Percentiles rank a stretch among this genome's conserved stretches.
Conservation (phyloP, 306 rosid genomes). For the Nissolia schottii region DNA sequence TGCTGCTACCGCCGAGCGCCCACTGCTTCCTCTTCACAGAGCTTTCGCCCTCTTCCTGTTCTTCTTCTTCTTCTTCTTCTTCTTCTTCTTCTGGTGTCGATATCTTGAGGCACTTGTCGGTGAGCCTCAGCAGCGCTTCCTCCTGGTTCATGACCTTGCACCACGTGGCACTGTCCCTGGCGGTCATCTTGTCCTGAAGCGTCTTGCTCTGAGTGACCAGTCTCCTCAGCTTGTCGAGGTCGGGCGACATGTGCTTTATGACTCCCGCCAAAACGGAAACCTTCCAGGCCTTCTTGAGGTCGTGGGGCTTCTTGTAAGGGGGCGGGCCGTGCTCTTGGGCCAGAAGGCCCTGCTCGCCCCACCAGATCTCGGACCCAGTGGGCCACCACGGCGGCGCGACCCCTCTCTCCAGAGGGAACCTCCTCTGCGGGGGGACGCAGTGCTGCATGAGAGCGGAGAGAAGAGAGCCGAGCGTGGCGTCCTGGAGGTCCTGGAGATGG, state of each 20-base stretch:
- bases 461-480: constrained; percentile 52
- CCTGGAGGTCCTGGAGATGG: constrained; percentile 50
- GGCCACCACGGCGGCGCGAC: constrained; percentile 72
- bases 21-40: constrained; percentile 38
- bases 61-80: background rate
- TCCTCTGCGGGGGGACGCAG: constrained; percentile 48
- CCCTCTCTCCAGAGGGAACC: constrained; percentile 50
- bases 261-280: constrained; percentile 51
- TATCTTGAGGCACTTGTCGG: constrained; percentile 32
- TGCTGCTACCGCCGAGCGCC: too few relatives aligned
- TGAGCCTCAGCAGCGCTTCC: constrained; percentile 29
- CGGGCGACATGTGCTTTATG: constrained; percentile 52
- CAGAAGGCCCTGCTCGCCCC: constrained; percentile 50
- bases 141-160: constrained; percentile 50
- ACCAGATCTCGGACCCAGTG: constrained; percentile 33
- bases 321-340: constrained; percentile 52
- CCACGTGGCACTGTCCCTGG: constrained; percentile 54
- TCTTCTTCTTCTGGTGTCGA: background rate
- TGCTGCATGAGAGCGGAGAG: constrained; percentile 59
- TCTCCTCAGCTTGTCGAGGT: constrained; percentile 41
- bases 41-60: background rate
- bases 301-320: constrained; percentile 59
- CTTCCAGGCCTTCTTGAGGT: constrained; percentile 68
- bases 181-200: constrained; percentile 65
- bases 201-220: constrained; percentile 48